Conservation (phyloP, 208 protist species). For the Herpetomonas samuelpessoai region DNA sequence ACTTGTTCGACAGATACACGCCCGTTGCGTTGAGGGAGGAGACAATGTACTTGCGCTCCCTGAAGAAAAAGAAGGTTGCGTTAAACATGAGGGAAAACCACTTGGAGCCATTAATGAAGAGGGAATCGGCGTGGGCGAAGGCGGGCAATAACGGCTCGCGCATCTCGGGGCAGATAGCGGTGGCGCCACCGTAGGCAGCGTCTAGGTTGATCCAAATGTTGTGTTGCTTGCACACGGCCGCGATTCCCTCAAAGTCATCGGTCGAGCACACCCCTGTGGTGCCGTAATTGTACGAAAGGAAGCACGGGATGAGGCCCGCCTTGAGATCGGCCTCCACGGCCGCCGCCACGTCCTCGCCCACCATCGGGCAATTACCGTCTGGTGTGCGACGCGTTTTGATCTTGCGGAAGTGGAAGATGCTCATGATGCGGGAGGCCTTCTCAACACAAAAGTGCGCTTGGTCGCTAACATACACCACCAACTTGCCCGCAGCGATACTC, state of each 20-base stretch:
- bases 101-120: conserved; percentile 65
- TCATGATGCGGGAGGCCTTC: conserved; percentile 44
- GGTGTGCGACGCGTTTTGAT: conserved; percentile 19
- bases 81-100: conserved; percentile 49
- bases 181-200: conserved; percentile 52
- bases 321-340: conserved; percentile 43
- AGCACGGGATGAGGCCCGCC: conserved; percentile 46
- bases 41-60: conserved; percentile 36
- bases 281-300: conserved; percentile 46
- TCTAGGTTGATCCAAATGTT: conserved; percentile 64
- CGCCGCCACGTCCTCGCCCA: conserved; percentile 21
- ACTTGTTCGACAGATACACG: conserved; percentile 42
- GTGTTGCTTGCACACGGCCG: conserved; percentile 24
- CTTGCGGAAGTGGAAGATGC: conserved; percentile 30
- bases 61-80: conserved; percentile 46
- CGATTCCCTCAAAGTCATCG: conserved; percentile 42
- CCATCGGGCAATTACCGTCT: conserved; percentile 41
- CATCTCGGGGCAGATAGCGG: conserved; percentile 52
- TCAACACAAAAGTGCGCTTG: conserved; percentile 54
- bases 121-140: conserved; percentile 29
- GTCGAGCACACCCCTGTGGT: conserved; percentile 54
- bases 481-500: conserved; percentile 14
- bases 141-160: conserved; percentile 26
- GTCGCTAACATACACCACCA: conserved; percentile 48
- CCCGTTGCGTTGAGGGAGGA: conserved; percentile 36